Base-by-base conservation (phyloP, 2,329 filamentous ascomycete genomes). In the Colletotrichum sidae region DNA sequence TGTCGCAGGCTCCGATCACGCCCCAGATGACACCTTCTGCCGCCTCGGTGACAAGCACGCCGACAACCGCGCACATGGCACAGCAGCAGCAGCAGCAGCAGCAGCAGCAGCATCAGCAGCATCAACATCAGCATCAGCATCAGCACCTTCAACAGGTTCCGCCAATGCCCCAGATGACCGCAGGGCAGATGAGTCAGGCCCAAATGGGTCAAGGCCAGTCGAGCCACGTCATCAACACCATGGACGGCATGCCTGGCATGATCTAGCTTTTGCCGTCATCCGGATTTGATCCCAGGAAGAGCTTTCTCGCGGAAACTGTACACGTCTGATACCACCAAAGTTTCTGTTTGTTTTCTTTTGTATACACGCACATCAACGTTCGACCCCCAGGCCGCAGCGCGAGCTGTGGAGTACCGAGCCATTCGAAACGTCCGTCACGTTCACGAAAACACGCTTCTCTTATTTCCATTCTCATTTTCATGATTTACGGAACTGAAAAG, bases 21-120 rank as follows among this genome's bases (percentile, higher is more conserved):
- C 83, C 83, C 17, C 82, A 84, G 65, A 77, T 78, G 72, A 79
- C 79, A 3, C 74, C 79, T 10, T 76, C 74, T 1, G 70, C 72
- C 7, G 64, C 71, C 41, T 75, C 77, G n/a, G 70, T 77, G 25
- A 73, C 73, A 46, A 78, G 73, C 51, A 81, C 81, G 47, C 81
- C 82, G 6, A 78, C 78, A 9, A 74, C 76, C 6, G 72, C 72
- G 5, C 72, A 74, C 45, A 60, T 71, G 11, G 69, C 72, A n/a
- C 67, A 72, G 15, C 70, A 68, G 8, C 60, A 63, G 8, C 63
- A 66, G 33, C 74, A 74, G 8, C 70, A 74, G 12, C 74, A 75
- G 25, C 71, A 67, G 11, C 73, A 72, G 55, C 63, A 66, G 33
- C 74, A 74, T 7, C 70, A 74, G 12, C 74, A 75, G 25, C 71